These are phyloP conservation scores for Xylariaceae sp. DNA, from an alignment of 2,329 filamentous ascomycete species.

Conservation along the genomic window DNA sequence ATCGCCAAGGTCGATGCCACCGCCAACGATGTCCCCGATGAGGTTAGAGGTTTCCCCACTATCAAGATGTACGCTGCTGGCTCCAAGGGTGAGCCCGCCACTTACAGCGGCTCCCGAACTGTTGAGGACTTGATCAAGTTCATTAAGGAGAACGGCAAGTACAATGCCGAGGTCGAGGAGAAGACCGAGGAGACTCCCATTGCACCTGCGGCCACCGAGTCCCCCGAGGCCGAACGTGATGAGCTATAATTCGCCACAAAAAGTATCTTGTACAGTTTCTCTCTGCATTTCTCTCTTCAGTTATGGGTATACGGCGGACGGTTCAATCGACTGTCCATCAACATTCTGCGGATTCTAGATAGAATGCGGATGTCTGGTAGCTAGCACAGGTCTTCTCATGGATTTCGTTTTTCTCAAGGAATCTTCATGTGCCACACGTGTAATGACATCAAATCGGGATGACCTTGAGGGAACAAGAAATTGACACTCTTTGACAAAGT, in stretches of 20 bases:
- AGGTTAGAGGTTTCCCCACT: conserved; percentile 96
- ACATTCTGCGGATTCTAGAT: conserved; percentile 23
- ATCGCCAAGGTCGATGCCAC: conserved; percentile 99
- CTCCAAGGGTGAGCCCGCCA: conserved; percentile 77
- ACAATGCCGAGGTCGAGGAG: conserved; percentile 68
- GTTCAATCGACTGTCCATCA: conserved; percentile 24
- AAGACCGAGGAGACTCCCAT: conserved; percentile 51
- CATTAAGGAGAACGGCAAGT: conserved; percentile 91
- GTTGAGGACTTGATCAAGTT: conserved; percentile 90
- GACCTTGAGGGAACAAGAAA: too few relatives aligned
- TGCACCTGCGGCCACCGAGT: conserved; percentile 46
- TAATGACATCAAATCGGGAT: too few relatives aligned
- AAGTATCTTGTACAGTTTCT: conserved; percentile 27
- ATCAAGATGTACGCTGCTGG: conserved; percentile 97
- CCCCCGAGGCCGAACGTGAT: conserved; percentile 58
- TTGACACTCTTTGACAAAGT: too few relatives aligned
- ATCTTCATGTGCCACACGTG: too few relatives aligned
- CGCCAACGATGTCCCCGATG: conserved; percentile 91
- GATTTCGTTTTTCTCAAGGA: conserved; percentile 10
- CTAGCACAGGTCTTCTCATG: conserved; percentile 28
- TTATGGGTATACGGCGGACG: conserved; percentile 20
- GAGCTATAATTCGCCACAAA: conserved; percentile 63
- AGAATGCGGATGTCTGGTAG: conserved; percentile 29
- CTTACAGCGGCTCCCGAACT: conserved; percentile 84
- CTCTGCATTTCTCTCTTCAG: conserved; percentile 27